Evolutionary conservation across 75 land plant genomes (phyloP).

Genomic region (Picea glauca): DNA sequence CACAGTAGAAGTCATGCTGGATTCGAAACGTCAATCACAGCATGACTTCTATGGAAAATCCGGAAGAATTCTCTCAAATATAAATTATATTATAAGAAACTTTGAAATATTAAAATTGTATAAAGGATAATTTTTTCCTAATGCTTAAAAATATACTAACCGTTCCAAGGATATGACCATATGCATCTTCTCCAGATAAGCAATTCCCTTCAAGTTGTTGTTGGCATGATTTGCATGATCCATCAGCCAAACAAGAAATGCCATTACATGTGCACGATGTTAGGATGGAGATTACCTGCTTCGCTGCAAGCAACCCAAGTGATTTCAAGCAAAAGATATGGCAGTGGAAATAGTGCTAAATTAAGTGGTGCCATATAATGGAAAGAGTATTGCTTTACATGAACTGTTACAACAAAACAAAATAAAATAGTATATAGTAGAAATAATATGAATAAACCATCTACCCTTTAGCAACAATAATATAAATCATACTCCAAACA

Average conservation of each 20-base stretch:
- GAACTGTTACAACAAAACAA: too few species aligned
- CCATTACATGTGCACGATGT: constrained; percentile 27
- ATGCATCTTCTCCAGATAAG: constrained; percentile 27
- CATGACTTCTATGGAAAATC: too few species aligned
- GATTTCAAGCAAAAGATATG: not conserved
- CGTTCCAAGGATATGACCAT: constrained; percentile 36
- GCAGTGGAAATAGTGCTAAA: not conserved
- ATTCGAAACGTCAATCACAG: too few species aligned
- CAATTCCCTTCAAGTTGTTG: constrained; percentile 29
- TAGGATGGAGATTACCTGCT: constrained; percentile 25
- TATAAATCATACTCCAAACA: too few species aligned
- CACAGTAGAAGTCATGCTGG: too few species aligned
- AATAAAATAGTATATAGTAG: too few species aligned
- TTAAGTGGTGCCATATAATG: too few species aligned
- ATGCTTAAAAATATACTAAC: constrained; percentile 7
- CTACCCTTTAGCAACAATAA: too few species aligned
- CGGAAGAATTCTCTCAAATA: not conserved
- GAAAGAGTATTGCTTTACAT: too few species aligned
- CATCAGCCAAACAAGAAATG: constrained; percentile 14
- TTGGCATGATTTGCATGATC: constrained; percentile 21
- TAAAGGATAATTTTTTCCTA: not conserved
- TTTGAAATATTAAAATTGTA: not conserved
- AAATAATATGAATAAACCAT: too few species aligned
- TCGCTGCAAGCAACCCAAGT: constrained; percentile 15
- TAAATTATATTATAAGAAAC: not conserved